A percentile compares a stretch with the other conserved stretches of the same genome.
Evolutionary conservation across 1,284 basidiomycete species (phyloP).

Genomic region (Moniliophthora roreri): DNA sequence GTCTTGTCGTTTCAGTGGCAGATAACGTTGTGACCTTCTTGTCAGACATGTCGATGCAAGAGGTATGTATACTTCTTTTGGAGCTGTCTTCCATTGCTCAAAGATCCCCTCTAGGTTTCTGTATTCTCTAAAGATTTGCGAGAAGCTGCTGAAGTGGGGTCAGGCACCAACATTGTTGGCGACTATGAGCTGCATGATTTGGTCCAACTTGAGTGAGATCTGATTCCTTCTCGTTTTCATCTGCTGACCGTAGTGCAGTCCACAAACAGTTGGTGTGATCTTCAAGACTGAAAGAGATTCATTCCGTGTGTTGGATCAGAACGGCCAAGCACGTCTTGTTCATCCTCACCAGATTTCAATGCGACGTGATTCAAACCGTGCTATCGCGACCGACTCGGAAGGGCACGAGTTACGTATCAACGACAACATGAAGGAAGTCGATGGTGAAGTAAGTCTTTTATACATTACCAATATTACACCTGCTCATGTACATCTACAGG

Average conservation of each 20-base stretch:
- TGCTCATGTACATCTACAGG: conserved; percentile 37
- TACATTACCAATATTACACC: conserved; percentile 5
- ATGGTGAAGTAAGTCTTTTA: conserved; percentile 70
- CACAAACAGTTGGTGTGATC: conserved; percentile 94
- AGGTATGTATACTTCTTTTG: conserved; percentile 53
- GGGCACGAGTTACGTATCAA: conserved; percentile 82
- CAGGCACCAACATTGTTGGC: conserved; percentile 85
- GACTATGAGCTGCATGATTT: conserved; percentile 96
- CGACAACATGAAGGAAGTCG: conserved; percentile 93
- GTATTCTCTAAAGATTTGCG: conserved; percentile 98
- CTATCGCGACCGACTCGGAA: conserved; percentile 89
- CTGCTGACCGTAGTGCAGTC: conserved; percentile 43
- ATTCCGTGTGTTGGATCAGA: conserved; percentile 95
- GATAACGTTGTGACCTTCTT: conserved; percentile 94
- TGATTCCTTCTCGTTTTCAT: conserved; percentile 11
- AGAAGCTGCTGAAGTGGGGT: conserved; percentile 95
- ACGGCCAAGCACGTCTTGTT: conserved; percentile 86
- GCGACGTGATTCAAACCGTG: conserved; percentile 79
- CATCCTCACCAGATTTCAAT: conserved; percentile 95
- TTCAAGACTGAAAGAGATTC: conserved; percentile 96
- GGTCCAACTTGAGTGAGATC: conserved; percentile 89
- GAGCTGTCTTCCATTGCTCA: conserved; percentile 1
- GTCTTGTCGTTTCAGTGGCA: conserved; percentile 90
- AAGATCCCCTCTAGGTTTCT: conserved; percentile 62
- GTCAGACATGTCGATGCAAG: conserved; percentile 96